These are phyloP conservation scores for Phytophthora lateralis DNA, from an alignment of 352 stramenopile genomes.

Conservation along the genomic window DNA sequence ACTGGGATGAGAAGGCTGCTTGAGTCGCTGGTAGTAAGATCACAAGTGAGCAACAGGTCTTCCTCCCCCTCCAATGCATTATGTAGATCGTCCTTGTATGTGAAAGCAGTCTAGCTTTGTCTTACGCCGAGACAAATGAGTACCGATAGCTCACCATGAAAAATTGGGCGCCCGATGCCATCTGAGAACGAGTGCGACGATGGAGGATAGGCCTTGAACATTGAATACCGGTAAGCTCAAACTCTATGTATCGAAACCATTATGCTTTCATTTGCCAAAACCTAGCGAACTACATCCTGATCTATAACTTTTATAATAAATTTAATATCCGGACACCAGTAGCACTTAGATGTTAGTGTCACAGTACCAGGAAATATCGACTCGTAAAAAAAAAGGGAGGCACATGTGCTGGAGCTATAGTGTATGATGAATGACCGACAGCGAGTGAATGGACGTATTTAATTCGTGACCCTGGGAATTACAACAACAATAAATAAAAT, in stretches of 20 bases:
- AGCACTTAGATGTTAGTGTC: too few relatives aligned
- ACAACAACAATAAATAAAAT: too few relatives aligned
- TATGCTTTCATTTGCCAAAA: not conserved
- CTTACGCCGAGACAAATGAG: conserved; percentile 12
- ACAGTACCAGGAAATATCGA: too few relatives aligned
- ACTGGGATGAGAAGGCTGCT: not conserved
- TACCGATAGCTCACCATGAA: not conserved
- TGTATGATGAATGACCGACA: too few relatives aligned
- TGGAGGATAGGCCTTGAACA: not conserved
- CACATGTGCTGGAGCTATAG: too few relatives aligned
- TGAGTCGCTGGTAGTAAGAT: not conserved
- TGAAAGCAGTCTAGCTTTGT: conserved; percentile 16
- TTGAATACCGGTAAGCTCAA: not conserved
- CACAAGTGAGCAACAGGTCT: not conserved
- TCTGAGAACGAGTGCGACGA: conserved; percentile 25
- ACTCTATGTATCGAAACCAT: too few relatives aligned
- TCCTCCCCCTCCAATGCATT: not conserved
- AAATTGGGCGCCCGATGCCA: conserved; percentile 1
- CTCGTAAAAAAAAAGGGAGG: too few relatives aligned
- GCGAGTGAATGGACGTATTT: too few relatives aligned
- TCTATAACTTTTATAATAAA: too few relatives aligned
- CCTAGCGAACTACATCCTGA: too few relatives aligned
- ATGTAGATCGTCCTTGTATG: conserved; percentile 4
- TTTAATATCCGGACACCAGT: too few relatives aligned
- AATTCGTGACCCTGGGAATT: too few relatives aligned